phyloP scores from a whole-genome alignment of 306 rosid genomes.

The Cicer yamashitae region DNA sequence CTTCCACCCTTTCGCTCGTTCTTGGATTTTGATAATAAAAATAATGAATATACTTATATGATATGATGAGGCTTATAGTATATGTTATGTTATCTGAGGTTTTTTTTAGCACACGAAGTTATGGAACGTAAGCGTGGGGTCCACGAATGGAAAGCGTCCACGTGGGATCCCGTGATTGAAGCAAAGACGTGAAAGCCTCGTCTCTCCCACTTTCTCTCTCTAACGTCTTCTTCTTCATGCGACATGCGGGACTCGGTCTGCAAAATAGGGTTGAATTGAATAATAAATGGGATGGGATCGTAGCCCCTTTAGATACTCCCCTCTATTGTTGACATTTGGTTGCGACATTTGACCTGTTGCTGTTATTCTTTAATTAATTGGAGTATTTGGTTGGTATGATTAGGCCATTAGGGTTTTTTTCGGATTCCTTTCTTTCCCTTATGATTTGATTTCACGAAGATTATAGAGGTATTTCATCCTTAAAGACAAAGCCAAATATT shows the following conservation, averaged over 20 bases:
- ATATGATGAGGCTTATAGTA: not conserved
- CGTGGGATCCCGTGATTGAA: constrained; percentile 65
- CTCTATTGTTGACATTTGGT: constrained; percentile 38
- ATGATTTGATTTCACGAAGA: not conserved
- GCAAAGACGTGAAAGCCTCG: constrained; percentile 68
- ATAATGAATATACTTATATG: not conserved
- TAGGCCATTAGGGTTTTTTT: not conserved
- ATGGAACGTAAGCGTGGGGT: constrained; percentile 76
- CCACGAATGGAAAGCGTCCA: constrained; percentile 60
- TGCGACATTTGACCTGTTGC: not conserved
- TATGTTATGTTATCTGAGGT: constrained; percentile 10
- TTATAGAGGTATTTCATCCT: not conserved
- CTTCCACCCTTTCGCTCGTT: constrained; percentile 12
- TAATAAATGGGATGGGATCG: not conserved
- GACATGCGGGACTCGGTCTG: constrained; percentile 21
- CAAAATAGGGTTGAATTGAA: constrained; percentile 15
- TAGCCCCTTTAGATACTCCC: constrained; percentile 12
- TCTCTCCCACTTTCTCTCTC: constrained; percentile 39
- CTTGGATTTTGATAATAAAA: constrained; percentile 24
- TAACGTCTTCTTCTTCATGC: not conserved
- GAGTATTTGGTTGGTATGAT: not conserved
- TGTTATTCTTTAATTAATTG: not conserved
- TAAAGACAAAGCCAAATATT: constrained; percentile 35
- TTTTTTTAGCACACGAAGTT: not conserved
- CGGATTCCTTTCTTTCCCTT: not conserved